Conservation (phyloP, 345 rosid species). For the Eutrema heterophyllum region DNA sequence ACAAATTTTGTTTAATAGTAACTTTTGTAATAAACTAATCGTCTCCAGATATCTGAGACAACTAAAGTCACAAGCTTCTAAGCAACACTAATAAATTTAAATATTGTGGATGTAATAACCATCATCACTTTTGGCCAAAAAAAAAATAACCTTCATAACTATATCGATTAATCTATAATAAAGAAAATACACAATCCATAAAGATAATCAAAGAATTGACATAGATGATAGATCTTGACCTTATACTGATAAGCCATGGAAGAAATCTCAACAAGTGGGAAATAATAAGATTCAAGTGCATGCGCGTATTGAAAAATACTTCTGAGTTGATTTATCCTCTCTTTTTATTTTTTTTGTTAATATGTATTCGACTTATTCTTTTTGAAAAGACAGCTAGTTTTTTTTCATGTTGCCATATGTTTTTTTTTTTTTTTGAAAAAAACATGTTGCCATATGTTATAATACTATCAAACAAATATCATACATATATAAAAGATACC, state of each 20-base stretch:
- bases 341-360: not conserved
- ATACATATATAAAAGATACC: not conserved
- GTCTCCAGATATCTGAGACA: constrained; percentile 20
- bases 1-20: constrained; percentile 3
- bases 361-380: not conserved
- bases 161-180: not conserved
- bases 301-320: constrained; percentile 10
- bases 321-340: not conserved
- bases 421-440: no score
- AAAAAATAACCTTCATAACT: not conserved
- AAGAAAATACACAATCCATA: not conserved
- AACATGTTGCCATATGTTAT: not conserved
- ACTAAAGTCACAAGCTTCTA: constrained; percentile 4
- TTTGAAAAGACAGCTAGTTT: not conserved
- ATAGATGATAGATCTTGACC: constrained; percentile 17
- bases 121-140: no score
- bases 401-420: not conserved
- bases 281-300: constrained; percentile 13
- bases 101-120: not conserved
- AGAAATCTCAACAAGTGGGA: constrained; percentile 16
- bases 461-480: not conserved
- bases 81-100: not conserved
- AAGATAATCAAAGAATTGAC: constrained; percentile 5
- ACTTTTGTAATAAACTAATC: constrained; percentile 19
- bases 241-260: not conserved